Evolutionary conservation across 768 basidiomycete genomes (phyloP).

Genomic region (Kwoniella sp.): DNA sequence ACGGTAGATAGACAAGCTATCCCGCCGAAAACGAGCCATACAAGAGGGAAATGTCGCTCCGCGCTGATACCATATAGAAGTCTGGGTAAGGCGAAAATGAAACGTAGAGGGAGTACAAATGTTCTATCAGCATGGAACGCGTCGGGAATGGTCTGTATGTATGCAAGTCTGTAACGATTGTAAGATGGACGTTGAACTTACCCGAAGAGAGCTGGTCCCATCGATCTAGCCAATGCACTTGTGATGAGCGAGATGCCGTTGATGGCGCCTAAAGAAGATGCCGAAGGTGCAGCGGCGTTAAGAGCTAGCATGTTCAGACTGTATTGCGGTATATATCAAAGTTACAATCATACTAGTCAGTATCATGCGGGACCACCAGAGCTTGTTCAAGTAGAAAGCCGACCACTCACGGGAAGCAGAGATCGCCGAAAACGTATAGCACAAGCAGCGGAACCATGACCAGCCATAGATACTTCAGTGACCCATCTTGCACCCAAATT

Average conservation of each 20-base stretch:
- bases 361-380: neutral
- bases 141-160: too few species aligned
- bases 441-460: slow-evolving; percentile 30
- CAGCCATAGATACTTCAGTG: slow-evolving; percentile 21
- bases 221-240: slow-evolving; percentile 19
- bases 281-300: slow-evolving; percentile 7
- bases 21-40: slow-evolving; percentile 13
- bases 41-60: slow-evolving; percentile 8
- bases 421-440: slow-evolving; percentile 30
- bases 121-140: too few species aligned
- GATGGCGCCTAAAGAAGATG: slow-evolving; percentile 18
- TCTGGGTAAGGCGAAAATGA: too few species aligned
- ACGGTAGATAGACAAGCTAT: neutral
- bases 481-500: slow-evolving; percentile 23
- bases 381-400: neutral
- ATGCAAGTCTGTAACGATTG: too few species aligned
- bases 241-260: slow-evolving; percentile 19
- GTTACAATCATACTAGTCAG: neutral
- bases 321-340: neutral
- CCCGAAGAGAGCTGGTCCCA: slow-evolving; percentile 18
- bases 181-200: neutral
- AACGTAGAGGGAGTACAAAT: too few species aligned
- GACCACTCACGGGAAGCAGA: slow-evolving; percentile 29
- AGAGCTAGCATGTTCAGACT: slow-evolving; percentile 25
- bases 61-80: neutral